These are phyloP conservation scores for Chloris gayana DNA, from an alignment of 176 grass and related monocot genomes.

Conservation along the genomic window DNA sequence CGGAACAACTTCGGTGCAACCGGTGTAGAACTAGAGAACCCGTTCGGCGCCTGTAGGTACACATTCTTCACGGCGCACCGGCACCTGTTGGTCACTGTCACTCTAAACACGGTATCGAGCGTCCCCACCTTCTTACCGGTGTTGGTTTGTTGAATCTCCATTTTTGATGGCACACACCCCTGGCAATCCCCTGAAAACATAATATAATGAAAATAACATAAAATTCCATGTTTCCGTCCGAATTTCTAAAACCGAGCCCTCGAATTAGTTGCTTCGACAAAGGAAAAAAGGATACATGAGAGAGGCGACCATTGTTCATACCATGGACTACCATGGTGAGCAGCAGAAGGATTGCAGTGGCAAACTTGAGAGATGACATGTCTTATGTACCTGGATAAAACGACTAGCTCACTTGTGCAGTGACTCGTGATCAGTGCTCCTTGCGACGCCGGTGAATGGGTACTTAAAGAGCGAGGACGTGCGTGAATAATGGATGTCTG, in stretches of 20 bases:
- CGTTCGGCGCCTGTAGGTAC: not conserved
- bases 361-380: not conserved
- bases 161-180: not conserved
- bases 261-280: not conserved
- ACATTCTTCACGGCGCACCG: not conserved
- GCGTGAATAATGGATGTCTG: not conserved
- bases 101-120: conserved; percentile 2
- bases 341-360: conserved; percentile 5
- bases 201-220: not conserved
- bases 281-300: not conserved
- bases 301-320: not conserved
- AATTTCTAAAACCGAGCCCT: not conserved
- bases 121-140: not conserved
- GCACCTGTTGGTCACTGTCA: conserved; percentile 12
- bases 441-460: not conserved
- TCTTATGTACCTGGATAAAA: not conserved
- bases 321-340: not conserved
- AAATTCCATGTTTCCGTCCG: not conserved
- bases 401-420: not conserved
- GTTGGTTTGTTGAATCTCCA: not conserved
- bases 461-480: not conserved
- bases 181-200: not conserved
- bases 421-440: not conserved
- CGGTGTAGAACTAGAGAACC: not conserved
- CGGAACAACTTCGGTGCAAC: conserved; percentile 1